A percentile compares a stretch with the other conserved stretches of the same genome.
Evolutionary conservation across 371 early-diverging fungal genomes (phyloP).

Genomic region (Coemansia sp.): DNA sequence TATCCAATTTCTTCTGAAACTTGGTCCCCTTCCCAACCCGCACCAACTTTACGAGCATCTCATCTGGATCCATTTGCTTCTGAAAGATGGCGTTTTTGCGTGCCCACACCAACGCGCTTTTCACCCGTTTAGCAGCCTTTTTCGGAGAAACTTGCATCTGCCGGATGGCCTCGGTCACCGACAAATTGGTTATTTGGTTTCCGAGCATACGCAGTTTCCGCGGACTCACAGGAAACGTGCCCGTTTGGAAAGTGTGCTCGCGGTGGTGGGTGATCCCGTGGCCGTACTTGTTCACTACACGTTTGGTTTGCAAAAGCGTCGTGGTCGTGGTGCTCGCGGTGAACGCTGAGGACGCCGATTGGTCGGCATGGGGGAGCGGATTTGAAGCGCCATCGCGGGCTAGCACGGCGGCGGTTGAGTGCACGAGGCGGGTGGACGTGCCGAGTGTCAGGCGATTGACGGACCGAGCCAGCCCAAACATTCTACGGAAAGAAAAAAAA

Average conservation of each 20-base stretch:
- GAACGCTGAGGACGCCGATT: conserved; percentile 1
- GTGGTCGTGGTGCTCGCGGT: background rate
- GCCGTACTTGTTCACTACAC: conserved; percentile 4
- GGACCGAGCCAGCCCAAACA: conserved; percentile 2
- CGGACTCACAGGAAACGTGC: conserved; percentile 72
- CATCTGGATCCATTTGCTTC: conserved; percentile 65
- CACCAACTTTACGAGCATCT: conserved; percentile 62
- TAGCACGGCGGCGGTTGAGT: background rate
- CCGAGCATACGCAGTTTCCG: conserved; percentile 85
- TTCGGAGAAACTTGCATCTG: conserved; percentile 89
- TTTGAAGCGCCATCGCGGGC: background rate
- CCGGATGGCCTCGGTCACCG: conserved; percentile 76
- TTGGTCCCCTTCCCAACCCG: conserved; percentile 86
- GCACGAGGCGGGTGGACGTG: background rate
- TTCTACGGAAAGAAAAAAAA: background rate
- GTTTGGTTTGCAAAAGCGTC: background rate
- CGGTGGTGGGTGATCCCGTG: conserved; percentile 12
- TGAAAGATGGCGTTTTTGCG: conserved; percentile 69
- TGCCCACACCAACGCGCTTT: conserved; percentile 73
- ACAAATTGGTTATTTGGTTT: conserved; percentile 75
- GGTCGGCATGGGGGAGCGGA: background rate
- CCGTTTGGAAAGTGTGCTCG: conserved; percentile 68
- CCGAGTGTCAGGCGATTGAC: background rate
- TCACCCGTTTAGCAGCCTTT: conserved; percentile 67
- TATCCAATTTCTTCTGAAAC: conserved; percentile 67